Percentiles rank a stretch among this genome's conserved stretches.
Evolutionary conservation across 495 filamentous ascomycete genomes (phyloP).

Genomic region (Neurospora sp.): DNA sequence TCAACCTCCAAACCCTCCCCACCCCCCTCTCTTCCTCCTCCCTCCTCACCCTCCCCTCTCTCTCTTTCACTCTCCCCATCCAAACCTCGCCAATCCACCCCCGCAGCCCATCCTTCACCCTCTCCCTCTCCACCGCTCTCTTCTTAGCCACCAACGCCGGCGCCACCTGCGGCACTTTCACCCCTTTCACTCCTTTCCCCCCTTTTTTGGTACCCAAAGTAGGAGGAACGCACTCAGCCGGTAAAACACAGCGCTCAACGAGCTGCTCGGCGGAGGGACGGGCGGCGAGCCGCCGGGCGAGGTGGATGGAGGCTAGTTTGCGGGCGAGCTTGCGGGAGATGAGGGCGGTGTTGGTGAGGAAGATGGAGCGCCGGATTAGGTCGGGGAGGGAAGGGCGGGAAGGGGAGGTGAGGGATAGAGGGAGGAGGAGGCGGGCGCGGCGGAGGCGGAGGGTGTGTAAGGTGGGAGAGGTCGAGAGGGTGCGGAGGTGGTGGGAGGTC

Average conservation of each 20-base stretch:
- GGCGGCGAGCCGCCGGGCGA: constrained; percentile 31
- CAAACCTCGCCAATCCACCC: constrained; percentile 40
- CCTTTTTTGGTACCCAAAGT: background rate
- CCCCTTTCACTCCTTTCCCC: background rate
- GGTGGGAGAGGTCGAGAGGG: constrained; percentile 43
- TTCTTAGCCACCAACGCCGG: constrained; percentile 29
- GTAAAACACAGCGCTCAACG: constrained; percentile 35
- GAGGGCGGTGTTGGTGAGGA: constrained; percentile 46
- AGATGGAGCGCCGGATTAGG: constrained; percentile 45
- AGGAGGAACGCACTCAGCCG: constrained; percentile 33
- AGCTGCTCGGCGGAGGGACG: constrained; percentile 34
- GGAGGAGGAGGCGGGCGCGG: constrained; percentile 35
- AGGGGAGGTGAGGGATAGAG: constrained; percentile 36
- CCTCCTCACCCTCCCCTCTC: constrained; percentile 27
- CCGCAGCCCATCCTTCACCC: constrained; percentile 43
- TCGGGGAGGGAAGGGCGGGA: constrained; percentile 43
- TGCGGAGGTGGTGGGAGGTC: constrained; percentile 47
- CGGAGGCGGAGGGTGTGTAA: constrained; percentile 46
- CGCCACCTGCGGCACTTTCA: constrained; percentile 9
- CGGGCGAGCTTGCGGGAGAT: constrained; percentile 43
- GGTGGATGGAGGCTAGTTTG: constrained; percentile 40
- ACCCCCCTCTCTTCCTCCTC: constrained; percentile 35
- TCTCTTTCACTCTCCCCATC: constrained; percentile 29
- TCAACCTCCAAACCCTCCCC: constrained; percentile 40
- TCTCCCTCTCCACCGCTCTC: constrained; percentile 42